A percentile compares a stretch with the other conserved stretches of the same genome.
Conservation (phyloP, 352 stramenopile species). For the Phytophthora sp. region DNA sequence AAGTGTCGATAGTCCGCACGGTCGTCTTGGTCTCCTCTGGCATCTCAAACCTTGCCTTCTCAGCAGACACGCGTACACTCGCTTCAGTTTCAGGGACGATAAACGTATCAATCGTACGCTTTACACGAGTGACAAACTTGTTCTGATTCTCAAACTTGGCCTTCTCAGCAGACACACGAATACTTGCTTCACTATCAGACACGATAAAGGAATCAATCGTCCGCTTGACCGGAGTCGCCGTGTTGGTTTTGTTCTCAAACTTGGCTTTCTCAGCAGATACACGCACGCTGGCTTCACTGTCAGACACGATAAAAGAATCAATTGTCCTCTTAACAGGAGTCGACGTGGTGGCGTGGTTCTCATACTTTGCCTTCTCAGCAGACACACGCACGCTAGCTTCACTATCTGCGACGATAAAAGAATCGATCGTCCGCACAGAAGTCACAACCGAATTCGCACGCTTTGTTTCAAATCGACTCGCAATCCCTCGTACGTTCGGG, state of each 20-base stretch:
- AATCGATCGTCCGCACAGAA: constrained; percentile 39
- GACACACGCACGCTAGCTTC: constrained; percentile 41
- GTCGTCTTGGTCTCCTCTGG: constrained; percentile 8
- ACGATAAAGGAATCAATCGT: constrained; percentile 39
- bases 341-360: constrained; percentile 30
- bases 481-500: constrained; percentile 52
- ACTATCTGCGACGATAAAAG: constrained; percentile 37
- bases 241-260: constrained; percentile 28
- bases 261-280: constrained; percentile 41
- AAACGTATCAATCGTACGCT: constrained; percentile 33
- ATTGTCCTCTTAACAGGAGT: constrained; percentile 33
- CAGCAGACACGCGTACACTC: constrained; percentile 25
- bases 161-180: constrained; percentile 37
- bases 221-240: constrained; percentile 13
- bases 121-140: constrained; percentile 9
- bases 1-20: constrained; percentile 38
- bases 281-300: constrained; percentile 34
- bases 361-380: constrained; percentile 41
- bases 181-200: constrained; percentile 24
- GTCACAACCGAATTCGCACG: constrained; percentile 57
- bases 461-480: constrained; percentile 70
- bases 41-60: constrained; percentile 23
- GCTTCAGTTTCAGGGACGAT: constrained; percentile 18
- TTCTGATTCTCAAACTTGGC: constrained; percentile 35
- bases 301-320: constrained; percentile 37